These are phyloP conservation scores for Coemansia sp. DNA, from an alignment of 192 early-diverging fungal genomes.

Conservation along the genomic window DNA sequence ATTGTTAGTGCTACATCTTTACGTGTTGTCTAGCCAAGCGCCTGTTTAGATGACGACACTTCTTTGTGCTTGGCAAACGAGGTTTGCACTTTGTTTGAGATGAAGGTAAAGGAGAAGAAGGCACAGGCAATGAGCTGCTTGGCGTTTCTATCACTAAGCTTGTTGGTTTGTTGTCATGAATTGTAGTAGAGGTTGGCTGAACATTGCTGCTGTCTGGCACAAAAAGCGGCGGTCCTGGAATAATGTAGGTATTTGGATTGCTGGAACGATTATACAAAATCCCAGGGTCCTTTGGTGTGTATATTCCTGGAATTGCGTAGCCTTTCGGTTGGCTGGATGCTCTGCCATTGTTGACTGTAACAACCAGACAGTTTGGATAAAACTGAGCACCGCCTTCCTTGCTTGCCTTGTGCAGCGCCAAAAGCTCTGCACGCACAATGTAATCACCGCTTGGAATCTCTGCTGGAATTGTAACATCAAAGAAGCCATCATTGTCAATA, in stretches of 20 bases:
- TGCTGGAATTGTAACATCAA: conserved; percentile 6
- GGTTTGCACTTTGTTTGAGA: neutral
- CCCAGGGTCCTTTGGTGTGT: conserved; percentile 8
- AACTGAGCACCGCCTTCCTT: conserved; percentile 7
- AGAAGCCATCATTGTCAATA: conserved; percentile 2
- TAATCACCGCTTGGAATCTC: conserved; percentile 14
- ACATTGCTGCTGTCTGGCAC: neutral
- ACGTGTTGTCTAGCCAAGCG: neutral
- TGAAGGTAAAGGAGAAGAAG: no score
- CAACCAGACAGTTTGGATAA: conserved; percentile 11
- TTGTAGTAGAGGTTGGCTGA: neutral
- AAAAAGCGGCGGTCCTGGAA: conserved; percentile 6
- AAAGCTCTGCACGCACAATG: conserved; percentile 15
- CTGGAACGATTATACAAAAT: conserved; percentile 9
- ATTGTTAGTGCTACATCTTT: neutral
- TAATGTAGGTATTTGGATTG: conserved; percentile 7
- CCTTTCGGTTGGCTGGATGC: neutral
- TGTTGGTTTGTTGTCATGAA: no score
- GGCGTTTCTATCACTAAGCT: neutral
- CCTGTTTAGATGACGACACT: neutral
- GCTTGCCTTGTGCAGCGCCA: conserved; percentile 7
- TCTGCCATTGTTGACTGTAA: neutral
- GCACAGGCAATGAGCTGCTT: no score
- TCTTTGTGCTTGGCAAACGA: neutral
- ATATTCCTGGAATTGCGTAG: conserved; percentile 15